Base-by-base conservation (phyloP, 2,329 filamentous ascomycete genomes). In the Alternaria sp. region DNA sequence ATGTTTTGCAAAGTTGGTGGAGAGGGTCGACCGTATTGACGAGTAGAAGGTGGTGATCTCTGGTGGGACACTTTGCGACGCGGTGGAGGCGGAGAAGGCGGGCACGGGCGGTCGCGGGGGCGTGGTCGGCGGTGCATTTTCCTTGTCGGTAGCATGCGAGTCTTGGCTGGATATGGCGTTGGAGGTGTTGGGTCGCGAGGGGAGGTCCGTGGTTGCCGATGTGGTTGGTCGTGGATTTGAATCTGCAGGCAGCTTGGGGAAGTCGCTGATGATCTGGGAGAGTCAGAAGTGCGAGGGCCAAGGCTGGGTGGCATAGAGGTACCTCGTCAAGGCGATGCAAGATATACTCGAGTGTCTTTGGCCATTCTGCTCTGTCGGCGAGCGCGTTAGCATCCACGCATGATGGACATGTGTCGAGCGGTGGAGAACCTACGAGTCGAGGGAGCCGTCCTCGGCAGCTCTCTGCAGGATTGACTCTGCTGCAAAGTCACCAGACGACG, bases 201-300 rank as follows among this genome's bases (percentile, higher is more conserved):
- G 52, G 22, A 64, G 54, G 44, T 66, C 68, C 30, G 67, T 69
- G 64, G 66, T 64, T 61, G 77, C 60, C 81, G 79, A 66, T 79
- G 81, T 59, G 76, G 79, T 67, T 75, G 64, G 75, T 54, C 80
- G 72, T 79, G 81, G 60, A 75, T 79, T 68, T 75, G 65, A 74
- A 55, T 81, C 73, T 68, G 80, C 72, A 61, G 80, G 78, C 43
- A 81, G 91, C 68, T 90, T 89, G 42, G 91, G 88, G 70, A 96
- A 97, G 53, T 90, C 89, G 77, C 87, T 86, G 41, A 91, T 87
- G 67, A 93, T 94, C 92, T 96, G 62, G 32, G 38, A 12, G 28
- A 32, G 32, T 34, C 24, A 58, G 59, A 36, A 7, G 18, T 7
- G 43, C 14, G 38, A 32, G 11, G 0, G 38, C 41, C 6, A 39